phyloP scores from a whole-genome alignment of 75 land plant species.

The Cupressus sempervirens region DNA sequence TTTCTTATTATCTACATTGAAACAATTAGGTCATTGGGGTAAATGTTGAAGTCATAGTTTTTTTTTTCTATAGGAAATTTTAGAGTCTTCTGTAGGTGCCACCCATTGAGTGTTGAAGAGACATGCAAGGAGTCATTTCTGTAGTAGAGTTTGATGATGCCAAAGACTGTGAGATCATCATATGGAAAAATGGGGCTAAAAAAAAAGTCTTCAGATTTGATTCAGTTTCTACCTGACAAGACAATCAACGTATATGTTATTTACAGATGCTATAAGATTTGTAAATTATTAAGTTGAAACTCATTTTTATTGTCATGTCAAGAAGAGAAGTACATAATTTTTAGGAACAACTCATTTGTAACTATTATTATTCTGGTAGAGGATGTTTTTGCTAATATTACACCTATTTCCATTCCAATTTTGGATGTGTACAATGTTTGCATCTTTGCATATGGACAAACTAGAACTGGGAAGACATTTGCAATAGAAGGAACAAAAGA shows the following conservation, averaged over 20 bases:
- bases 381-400: conserved; percentile 81
- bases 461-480: conserved; percentile 97
- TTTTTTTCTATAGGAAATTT: conserved; percentile 69
- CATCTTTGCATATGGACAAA: conserved; percentile 99
- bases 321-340: no score
- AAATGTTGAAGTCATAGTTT: no score
- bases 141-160: conserved; percentile 83
- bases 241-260: no score
- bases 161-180: conserved; percentile 68
- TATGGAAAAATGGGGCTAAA: conserved; percentile 53
- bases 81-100: conserved; percentile 87
- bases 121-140: conserved; percentile 41
- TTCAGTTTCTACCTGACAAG: conserved; percentile 78
- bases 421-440: conserved; percentile 97
- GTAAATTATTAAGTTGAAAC: no score
- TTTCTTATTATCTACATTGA: no score
- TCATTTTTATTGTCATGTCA: no score
- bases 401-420: conserved; percentile 81
- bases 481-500: conserved; percentile 89
- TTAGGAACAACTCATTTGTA: not conserved
- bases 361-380: conserved; percentile 28
- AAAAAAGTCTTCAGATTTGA: conserved; percentile 91
- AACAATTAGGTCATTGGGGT: no score
- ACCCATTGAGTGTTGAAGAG: conserved; percentile 77
- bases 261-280: no score